Conservation (phyloP, 129 eudicot genomes). For the Flaveria robusta region DNA sequence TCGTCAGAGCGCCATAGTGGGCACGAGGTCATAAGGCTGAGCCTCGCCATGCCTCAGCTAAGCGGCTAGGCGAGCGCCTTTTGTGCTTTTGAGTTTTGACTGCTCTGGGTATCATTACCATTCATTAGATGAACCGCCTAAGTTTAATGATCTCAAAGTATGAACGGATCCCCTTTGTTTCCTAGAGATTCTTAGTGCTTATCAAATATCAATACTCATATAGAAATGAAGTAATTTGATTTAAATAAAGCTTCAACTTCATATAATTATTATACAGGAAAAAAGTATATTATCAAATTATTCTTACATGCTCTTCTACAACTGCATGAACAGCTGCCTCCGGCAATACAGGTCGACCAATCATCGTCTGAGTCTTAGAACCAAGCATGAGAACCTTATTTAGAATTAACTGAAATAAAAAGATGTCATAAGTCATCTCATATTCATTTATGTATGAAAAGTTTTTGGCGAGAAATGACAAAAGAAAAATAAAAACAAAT, state of each 20-base stretch:
- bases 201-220: not conserved
- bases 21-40: no score
- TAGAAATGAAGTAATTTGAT: no score
- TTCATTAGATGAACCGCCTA: no score
- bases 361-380: slow-evolving; percentile 79
- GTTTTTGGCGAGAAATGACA: not conserved
- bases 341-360: slow-evolving; percentile 89
- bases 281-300: not conserved
- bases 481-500: not conserved
- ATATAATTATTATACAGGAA: not conserved
- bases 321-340: slow-evolving; percentile 92
- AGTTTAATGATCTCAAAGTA: slow-evolving; percentile 14
- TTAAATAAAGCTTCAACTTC: no score
- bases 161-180: slow-evolving; percentile 1
- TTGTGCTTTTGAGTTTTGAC: no score
- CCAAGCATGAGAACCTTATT: slow-evolving; percentile 95
- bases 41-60: no score
- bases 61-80: no score
- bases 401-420: slow-evolving; percentile 65
- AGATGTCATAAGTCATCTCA: slow-evolving; percentile 1
- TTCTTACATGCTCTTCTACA: slow-evolving; percentile 94
- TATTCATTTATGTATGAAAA: not conserved
- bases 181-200: not conserved
- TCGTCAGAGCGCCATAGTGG: no score
- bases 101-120: no score